These are phyloP conservation scores for Cyclocybe cylindracea DNA, from an alignment of 768 basidiomycete genomes.

Conservation along the genomic window DNA sequence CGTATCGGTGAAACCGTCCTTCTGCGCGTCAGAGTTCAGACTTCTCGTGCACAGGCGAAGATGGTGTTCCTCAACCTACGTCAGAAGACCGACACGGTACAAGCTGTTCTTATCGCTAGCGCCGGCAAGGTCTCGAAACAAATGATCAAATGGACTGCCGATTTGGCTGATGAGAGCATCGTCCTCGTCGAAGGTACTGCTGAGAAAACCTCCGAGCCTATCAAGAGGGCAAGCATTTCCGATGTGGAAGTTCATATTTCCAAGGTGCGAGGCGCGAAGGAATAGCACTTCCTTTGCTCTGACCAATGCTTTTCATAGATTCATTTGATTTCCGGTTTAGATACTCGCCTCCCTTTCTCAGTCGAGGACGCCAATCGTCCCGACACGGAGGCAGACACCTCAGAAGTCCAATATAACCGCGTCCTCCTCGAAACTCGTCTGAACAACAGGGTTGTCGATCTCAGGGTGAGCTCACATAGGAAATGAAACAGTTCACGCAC, in stretches of 20 bases:
- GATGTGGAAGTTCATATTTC: constrained; percentile 86
- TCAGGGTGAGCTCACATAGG: constrained; percentile 61
- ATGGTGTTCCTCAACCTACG: constrained; percentile 94
- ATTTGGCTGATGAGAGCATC: constrained; percentile 83
- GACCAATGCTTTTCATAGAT: constrained; percentile 48
- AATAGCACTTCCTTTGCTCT: neutral
- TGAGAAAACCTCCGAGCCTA: constrained; percentile 74
- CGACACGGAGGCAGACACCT: constrained; percentile 65
- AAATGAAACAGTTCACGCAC: neutral
- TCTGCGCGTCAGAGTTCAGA: constrained; percentile 89
- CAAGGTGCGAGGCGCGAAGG: constrained; percentile 52
- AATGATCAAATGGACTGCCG: constrained; percentile 92
- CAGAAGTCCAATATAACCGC: constrained; percentile 66
- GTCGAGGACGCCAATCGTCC: constrained; percentile 91
- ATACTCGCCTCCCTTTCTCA: constrained; percentile 84
- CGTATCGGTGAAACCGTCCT: constrained; percentile 75
- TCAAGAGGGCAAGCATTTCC: constrained; percentile 88
- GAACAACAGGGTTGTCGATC: constrained; percentile 91
- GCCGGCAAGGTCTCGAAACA: constrained; percentile 87
- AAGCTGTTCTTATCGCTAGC: constrained; percentile 75
- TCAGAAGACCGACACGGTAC: constrained; percentile 84
- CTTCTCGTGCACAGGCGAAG: constrained; percentile 89
- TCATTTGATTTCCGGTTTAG: constrained; percentile 77
- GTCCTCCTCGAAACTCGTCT: constrained; percentile 93
- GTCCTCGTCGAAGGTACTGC: constrained; percentile 87